Base-by-base conservation (phyloP, 2,329 filamentous ascomycete genomes). In the Aspergillus neoniger region DNA sequence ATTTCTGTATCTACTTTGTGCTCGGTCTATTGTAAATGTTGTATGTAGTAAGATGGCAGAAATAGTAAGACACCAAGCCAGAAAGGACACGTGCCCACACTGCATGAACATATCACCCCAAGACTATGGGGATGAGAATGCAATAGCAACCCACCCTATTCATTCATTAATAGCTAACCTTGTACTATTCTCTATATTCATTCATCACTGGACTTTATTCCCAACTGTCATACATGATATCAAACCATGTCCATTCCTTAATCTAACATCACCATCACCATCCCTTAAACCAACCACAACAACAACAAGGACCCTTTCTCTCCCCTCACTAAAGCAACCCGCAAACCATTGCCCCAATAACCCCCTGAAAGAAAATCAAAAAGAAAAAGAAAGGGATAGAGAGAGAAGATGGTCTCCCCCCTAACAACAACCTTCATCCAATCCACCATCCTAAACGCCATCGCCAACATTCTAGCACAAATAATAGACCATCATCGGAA, bases 401-500 rank as follows among this genome's bases (percentile, higher is more conserved):
- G 7, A 7, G 23, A 10, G 12, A 15, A 30, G 23, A 49, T 25
- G 25, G 23, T 28, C 47, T 76, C 73, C 52, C 65, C 74, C 5
- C 55, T 77, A 51, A 70, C 69, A 47, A 68, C 69, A 60, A 76
- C 75, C 25, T 67, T 76, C 32, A 69, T 76, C 55, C 75, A 77
- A 63, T 72, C 75, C 50, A 74, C 74, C 32, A 58, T 74, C 39
- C 67, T 77, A 3, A 77, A 77, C 62, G 74, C 73, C 59, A 63
- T 77, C 17, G 72, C 75, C 60, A 77, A 77, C 48, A 39, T 77
- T 61, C 64, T 76, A 21, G 75, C 75, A 5, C 75, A 77, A 58
- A 59, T 76, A 19, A 75, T 77, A 62, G 71, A 76, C 63, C 74
- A 76, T 64, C 67, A 72, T 59, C 69, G 72, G 44, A 70, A 69